A percentile compares a stretch with the other conserved stretches of the same genome.
Conservation (phyloP, 2,329 filamentous ascomycete species). For the Paraconiothyrium brasiliense region DNA sequence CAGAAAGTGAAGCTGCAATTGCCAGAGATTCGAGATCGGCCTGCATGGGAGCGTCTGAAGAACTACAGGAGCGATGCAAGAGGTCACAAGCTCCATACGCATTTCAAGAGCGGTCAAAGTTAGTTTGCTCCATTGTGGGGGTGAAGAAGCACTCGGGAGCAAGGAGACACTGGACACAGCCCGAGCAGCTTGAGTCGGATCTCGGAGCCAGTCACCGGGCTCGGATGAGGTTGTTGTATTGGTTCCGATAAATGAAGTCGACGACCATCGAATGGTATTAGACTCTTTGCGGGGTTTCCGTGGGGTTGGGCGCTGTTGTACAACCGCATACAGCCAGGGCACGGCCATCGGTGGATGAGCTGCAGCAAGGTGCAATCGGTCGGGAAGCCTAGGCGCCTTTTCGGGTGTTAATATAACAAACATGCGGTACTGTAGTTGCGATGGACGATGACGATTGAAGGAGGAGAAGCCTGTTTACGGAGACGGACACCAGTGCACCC, state of each 20-base stretch:
- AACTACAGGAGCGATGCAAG: constrained; percentile 13
- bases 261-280: constrained; percentile 17
- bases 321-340: constrained; percentile 17
- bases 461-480: constrained; percentile 10
- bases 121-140: background rate
- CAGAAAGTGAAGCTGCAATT: constrained; percentile 18
- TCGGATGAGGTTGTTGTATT: constrained; percentile 6
- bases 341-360: constrained; percentile 14
- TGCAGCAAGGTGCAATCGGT: constrained; percentile 15
- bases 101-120: background rate
- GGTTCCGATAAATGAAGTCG: constrained; percentile 18
- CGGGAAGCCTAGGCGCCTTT: background rate
- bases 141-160: constrained; percentile 1
- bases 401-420: background rate
- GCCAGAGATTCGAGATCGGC: constrained; percentile 8
- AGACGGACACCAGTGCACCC: constrained; percentile 4
- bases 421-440: background rate
- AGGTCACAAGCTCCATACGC: constrained; percentile 16
- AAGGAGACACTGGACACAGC: constrained; percentile 3
- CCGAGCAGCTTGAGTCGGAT: constrained; percentile 5
- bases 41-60: constrained; percentile 9
- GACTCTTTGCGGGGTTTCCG: constrained; percentile 28
- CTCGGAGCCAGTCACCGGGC: constrained; percentile 5
- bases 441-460: constrained; percentile 17
- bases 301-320: constrained; percentile 20